Evolutionary conservation across 2,329 filamentous ascomycete species (phyloP), one percentile per base, ranked within the genome.

Genomic region (Monosporascus sp.): DNA sequence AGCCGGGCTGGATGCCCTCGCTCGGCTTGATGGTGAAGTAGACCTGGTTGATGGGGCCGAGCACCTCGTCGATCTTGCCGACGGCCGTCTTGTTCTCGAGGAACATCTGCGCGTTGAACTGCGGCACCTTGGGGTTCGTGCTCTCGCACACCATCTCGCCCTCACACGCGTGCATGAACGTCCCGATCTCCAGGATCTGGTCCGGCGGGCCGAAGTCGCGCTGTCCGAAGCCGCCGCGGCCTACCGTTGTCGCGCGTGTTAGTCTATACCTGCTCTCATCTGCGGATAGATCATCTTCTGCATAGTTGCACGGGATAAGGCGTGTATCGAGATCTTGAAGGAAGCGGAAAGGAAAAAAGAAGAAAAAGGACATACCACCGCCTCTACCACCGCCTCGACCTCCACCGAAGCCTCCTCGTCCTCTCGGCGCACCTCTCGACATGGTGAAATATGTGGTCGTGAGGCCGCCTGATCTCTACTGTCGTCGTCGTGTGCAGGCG

Each of bases 21-120:
- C 91, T 86, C 51, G 93, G 92, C 78, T 97, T 97, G 74, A 99
- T 88, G 67, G 93, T 97, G 81, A 99, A 99, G 80, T 88, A 96
- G 67, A 97, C 90, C 75, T 97, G 88, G 81, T 96, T 97, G 74
- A 99, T 89, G 59, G 94, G 93, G 54, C 94, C 94, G 63, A 99
- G 87, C 63, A 99, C 89, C 78, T 99, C 94, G 77, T 99, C 94
- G 70, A 99, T 89, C 77, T 97, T 97, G 73, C 94, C 94, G 72
- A 99, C 85, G 58, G 88, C 80, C 68, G 87, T 88, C 82, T 97
- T 99, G 81, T 97, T 99, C 82, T 97, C 93, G 67, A 97, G 87
- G 78, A 94, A 99, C 73, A 99, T 96, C 63, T 91, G 91, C 57
- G 94, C 94, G 79, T 97, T 97, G 87, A 99, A 99, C 79, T 96